phyloP scores from a whole-genome alignment of 345 rosid species.

The Ceriops tagal region DNA sequence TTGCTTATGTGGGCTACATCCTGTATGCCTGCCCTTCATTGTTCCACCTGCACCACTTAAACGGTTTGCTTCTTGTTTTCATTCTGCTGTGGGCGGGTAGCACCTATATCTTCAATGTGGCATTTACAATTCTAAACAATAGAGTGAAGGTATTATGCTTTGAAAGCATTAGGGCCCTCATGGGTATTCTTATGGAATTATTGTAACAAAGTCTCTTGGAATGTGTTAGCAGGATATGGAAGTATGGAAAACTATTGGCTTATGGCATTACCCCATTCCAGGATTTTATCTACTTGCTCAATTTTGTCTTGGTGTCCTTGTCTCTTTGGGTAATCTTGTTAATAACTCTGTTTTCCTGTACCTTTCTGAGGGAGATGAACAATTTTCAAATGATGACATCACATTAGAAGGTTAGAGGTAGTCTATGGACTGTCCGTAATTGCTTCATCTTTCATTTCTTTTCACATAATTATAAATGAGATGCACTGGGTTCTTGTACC shows the following conservation, averaged over 20 bases:
- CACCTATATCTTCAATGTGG: slow-evolving; percentile 49
- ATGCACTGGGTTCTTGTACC: no score
- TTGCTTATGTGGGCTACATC: slow-evolving; percentile 48
- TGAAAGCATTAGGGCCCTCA: neutral
- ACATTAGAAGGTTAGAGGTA: slow-evolving; percentile 31
- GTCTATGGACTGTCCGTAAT: neutral
- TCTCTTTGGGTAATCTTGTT: slow-evolving; percentile 45
- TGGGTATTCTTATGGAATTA: neutral
- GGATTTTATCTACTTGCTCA: slow-evolving; percentile 48
- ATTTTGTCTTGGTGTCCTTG: slow-evolving; percentile 42
- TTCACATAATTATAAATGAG: no score
- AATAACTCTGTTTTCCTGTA: slow-evolving; percentile 38
- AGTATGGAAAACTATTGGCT: slow-evolving; percentile 45
- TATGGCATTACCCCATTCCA: slow-evolving; percentile 47
- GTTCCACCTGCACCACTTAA: slow-evolving; percentile 39
- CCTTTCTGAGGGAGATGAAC: slow-evolving; percentile 30
- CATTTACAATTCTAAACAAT: slow-evolving; percentile 31
- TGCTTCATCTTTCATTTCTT: no score
- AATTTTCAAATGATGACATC: slow-evolving; percentile 15
- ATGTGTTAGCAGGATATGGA: slow-evolving; percentile 38
- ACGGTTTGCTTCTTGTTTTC: slow-evolving; percentile 46
- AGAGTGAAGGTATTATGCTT: slow-evolving; percentile 31
- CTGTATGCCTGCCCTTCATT: slow-evolving; percentile 43
- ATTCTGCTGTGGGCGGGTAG: slow-evolving; percentile 47
- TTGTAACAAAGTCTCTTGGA: neutral